A percentile compares a stretch with the other conserved stretches of the same genome.
Conservation (phyloP, 1,284 basidiomycete species). For the Trametes pubescens region DNA sequence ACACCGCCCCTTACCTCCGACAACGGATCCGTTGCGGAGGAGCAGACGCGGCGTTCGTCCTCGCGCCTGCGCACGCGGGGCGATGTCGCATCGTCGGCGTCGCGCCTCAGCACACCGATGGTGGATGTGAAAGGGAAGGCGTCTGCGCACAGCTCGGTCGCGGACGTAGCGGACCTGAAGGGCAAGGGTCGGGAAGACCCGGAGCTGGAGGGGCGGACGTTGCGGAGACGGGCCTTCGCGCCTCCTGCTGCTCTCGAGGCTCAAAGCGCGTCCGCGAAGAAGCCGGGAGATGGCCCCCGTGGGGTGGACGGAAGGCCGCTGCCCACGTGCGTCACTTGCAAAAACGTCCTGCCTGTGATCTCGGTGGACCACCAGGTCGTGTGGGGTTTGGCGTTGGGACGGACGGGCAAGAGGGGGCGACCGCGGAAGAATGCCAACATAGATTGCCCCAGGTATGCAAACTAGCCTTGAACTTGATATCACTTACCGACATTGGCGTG, state of each 20-base stretch:
- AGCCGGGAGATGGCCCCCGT: constrained; percentile 42
- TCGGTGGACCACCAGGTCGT: constrained; percentile 75
- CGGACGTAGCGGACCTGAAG: constrained; percentile 32
- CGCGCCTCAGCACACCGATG: constrained; percentile 38
- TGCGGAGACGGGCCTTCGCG: constrained; percentile 36
- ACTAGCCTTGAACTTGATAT: constrained; percentile 21
- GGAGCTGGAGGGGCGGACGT: constrained; percentile 41
- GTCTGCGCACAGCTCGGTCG: constrained; percentile 37
- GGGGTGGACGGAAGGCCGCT: constrained; percentile 47
- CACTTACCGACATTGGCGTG: constrained; percentile 10
- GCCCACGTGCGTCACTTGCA: constrained; percentile 72
- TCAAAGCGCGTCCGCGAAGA: constrained; percentile 42
- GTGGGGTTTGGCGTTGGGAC: constrained; percentile 68
- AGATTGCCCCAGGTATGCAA: constrained; percentile 75
- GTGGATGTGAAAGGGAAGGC: constrained; percentile 37
- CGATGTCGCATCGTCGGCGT: constrained; percentile 33
- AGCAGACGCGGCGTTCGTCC: constrained; percentile 39
- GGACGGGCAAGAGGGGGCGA: constrained; percentile 47
- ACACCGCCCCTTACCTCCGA: constrained; percentile 48
- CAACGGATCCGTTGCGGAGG: constrained; percentile 34
- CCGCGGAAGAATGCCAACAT: constrained; percentile 64
- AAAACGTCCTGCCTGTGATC: constrained; percentile 73
- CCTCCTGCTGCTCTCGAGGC: constrained; percentile 26
- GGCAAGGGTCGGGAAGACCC: constrained; percentile 35
- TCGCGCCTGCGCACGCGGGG: constrained; percentile 37